phyloP scores from a whole-genome alignment of 768 basidiomycete genomes.

The Daedalea quercina region DNA sequence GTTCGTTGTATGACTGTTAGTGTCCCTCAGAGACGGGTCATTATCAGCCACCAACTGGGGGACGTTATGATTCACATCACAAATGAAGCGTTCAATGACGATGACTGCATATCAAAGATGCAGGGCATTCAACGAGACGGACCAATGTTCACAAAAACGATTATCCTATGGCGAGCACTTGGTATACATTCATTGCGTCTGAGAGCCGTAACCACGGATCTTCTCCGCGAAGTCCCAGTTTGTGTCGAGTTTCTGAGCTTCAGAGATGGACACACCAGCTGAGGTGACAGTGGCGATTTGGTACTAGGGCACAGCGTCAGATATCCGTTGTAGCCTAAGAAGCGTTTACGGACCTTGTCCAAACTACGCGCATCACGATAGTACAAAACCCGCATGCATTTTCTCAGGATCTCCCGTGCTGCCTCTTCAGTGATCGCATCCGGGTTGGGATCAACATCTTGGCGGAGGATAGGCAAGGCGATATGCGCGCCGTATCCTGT shows the following conservation, averaged over 20 bases:
- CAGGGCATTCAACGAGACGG: background rate
- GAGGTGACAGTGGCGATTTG: conserved; percentile 90
- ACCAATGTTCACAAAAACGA: background rate
- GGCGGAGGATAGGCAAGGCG: conserved; percentile 87
- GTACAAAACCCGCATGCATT: conserved; percentile 89
- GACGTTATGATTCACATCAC: no score
- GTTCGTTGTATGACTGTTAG: no score
- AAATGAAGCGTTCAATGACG: no score
- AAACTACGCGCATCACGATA: conserved; percentile 94
- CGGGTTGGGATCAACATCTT: conserved; percentile 81
- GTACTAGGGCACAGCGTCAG: conserved; percentile 44
- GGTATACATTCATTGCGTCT: conserved; percentile 45
- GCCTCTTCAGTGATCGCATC: conserved; percentile 71
- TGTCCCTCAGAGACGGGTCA: no score
- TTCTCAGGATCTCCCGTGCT: conserved; percentile 70
- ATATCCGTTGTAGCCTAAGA: background rate
- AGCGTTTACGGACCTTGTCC: conserved; percentile 68
- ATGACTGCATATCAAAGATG: no score
- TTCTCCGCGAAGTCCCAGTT: conserved; percentile 91
- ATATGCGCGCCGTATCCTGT: conserved; percentile 94
- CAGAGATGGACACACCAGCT: conserved; percentile 72
- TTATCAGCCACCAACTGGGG: no score
- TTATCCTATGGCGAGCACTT: no score
- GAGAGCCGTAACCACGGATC: conserved; percentile 85
- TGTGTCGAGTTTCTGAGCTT: conserved; percentile 68